Evolutionary conservation across 1,284 basidiomycete genomes (phyloP).

Genomic region (Lignosus rhinocerotis): DNA sequence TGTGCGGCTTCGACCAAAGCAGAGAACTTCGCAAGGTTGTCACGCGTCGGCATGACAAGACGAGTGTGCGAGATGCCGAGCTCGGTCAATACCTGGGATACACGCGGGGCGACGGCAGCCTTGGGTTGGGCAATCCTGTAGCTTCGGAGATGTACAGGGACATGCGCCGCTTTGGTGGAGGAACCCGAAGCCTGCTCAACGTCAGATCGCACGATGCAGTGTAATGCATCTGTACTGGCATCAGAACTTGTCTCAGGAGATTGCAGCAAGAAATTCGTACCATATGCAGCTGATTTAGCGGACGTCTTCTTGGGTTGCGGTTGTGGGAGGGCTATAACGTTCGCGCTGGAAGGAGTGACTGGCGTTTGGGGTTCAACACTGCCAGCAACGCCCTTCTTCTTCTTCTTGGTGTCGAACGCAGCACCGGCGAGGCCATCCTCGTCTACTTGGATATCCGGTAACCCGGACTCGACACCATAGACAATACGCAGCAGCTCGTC

Average conservation of each 20-base stretch:
- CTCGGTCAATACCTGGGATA: constrained; percentile 74
- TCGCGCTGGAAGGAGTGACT: constrained; percentile 46
- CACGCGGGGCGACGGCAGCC: constrained; percentile 68
- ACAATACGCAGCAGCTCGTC: constrained; percentile 88
- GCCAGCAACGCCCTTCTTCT: constrained; percentile 47
- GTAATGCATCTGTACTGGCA: constrained; percentile 54
- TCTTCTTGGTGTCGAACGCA: constrained; percentile 42
- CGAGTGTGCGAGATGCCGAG: constrained; percentile 72
- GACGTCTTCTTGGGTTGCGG: constrained; percentile 48
- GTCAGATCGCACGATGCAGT: constrained; percentile 80
- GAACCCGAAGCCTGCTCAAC: constrained; percentile 46
- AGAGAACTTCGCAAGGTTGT: constrained; percentile 76
- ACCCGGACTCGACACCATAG: constrained; percentile 82
- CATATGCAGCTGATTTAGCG: constrained; percentile 57
- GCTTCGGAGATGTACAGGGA: constrained; percentile 78
- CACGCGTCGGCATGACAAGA: constrained; percentile 89
- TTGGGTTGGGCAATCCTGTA: constrained; percentile 82
- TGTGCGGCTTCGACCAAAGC: constrained; percentile 70
- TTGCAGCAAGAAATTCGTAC: constrained; percentile 37
- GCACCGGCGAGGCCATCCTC: constrained; percentile 52
- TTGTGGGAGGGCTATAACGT: constrained; percentile 42
- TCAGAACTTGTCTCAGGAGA: neutral
- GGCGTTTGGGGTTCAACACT: constrained; percentile 59
- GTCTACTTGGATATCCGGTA: constrained; percentile 68
- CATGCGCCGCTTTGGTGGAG: constrained; percentile 73